These are phyloP conservation scores for Cladosporium sp. DNA, from an alignment of 2,329 filamentous ascomycete species.

Conservation along the genomic window DNA sequence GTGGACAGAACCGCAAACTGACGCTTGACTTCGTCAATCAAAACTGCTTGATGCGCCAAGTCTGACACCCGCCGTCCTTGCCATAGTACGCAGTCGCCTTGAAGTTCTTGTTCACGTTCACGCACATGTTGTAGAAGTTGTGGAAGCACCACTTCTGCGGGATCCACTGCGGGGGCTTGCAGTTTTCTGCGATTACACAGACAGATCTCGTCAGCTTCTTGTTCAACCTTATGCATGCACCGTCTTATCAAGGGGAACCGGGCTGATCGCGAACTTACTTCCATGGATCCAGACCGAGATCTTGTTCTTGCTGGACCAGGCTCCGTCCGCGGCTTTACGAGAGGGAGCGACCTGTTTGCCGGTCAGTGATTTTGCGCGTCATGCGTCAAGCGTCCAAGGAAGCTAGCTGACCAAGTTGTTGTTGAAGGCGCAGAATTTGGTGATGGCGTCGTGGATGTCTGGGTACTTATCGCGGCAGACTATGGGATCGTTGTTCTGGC, in stretches of 20 bases:
- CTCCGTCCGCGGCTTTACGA: neutral
- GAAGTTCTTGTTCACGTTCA: slow-evolving; percentile 14
- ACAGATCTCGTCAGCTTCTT: neutral
- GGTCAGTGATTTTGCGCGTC: neutral
- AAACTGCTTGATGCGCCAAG: slow-evolving; percentile 19
- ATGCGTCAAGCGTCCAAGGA: too few relatives aligned
- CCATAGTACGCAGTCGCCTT: slow-evolving; percentile 17
- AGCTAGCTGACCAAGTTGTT: neutral
- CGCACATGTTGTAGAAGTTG: slow-evolving; percentile 26
- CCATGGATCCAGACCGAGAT: slow-evolving; percentile 5
- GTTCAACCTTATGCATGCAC: neutral
- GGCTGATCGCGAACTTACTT: neutral
- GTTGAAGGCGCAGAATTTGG: neutral
- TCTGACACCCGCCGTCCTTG: slow-evolving; percentile 21
- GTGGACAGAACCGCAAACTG: neutral
- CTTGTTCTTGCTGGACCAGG: slow-evolving; percentile 2
- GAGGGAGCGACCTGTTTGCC: slow-evolving; percentile 4
- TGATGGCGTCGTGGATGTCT: neutral
- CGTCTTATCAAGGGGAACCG: neutral
- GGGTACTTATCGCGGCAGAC: neutral
- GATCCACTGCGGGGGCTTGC: slow-evolving; percentile 24
- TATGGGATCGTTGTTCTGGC: neutral
- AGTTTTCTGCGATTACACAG: slow-evolving; percentile 6
- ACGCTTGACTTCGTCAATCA: neutral
- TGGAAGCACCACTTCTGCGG: slow-evolving; percentile 24